Percentiles rank a stretch among this genome's conserved stretches.
Conservation (phyloP, 176 grass and related monocot genomes). For the Eragrostis nindensis region DNA sequence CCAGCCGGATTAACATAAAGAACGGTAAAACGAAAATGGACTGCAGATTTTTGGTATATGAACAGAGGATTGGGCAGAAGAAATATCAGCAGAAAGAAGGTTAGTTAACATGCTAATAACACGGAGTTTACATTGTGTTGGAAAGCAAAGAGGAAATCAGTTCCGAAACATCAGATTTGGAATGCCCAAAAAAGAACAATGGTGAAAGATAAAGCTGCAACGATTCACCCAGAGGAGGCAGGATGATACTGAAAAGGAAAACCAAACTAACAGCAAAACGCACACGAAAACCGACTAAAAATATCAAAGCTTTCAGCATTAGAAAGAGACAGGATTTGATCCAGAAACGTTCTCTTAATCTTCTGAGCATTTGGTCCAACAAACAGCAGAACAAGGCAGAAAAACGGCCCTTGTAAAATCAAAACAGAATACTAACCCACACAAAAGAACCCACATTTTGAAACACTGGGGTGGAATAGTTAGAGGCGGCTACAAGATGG, state of each 20-base stretch:
- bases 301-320: not conserved
- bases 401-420: not conserved
- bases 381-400: not conserved
- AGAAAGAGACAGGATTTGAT: not conserved
- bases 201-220: not conserved
- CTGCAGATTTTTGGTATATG: not conserved
- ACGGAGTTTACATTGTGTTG: not conserved
- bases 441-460: not conserved
- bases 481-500: not conserved
- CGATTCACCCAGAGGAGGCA: conserved; percentile 12
- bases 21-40: not conserved
- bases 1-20: conserved; percentile 4
- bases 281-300: not conserved
- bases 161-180: conserved; percentile 10
- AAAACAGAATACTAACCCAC: not conserved
- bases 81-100: not conserved
- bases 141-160: not conserved
- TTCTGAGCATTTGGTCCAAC: not conserved
- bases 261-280: not conserved
- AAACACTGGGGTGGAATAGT: conserved; percentile 19
- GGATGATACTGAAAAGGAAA: not conserved
- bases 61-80: not conserved
- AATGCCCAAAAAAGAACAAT: conserved; percentile 12
- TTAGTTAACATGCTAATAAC: not conserved
- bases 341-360: not conserved